These are phyloP conservation scores for Leptoxyphium fumago DNA, from an alignment of 2,329 filamentous ascomycete species.

Conservation along the genomic window DNA sequence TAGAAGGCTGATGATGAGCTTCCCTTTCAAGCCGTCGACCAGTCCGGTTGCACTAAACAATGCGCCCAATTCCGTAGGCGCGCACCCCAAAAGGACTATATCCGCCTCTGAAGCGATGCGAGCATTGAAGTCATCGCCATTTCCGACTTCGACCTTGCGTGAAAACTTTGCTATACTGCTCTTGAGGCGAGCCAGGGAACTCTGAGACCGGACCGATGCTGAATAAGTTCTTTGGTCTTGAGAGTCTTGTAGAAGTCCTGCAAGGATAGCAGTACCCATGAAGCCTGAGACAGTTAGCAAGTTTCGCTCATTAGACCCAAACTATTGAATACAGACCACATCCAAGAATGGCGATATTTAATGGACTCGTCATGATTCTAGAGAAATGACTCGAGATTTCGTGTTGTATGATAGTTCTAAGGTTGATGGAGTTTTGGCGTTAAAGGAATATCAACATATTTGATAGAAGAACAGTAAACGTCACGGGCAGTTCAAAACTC, in stretches of 20 bases:
- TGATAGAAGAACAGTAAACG: no score
- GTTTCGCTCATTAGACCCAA: neutral
- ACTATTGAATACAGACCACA: neutral
- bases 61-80: neutral
- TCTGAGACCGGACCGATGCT: neutral
- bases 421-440: no score
- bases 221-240: neutral
- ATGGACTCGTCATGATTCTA: neutral
- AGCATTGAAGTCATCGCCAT: neutral
- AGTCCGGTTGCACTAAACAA: neutral
- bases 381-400: no score
- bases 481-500: no score
- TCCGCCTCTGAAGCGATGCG: neutral
- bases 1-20: neutral
- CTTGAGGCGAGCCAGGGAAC: neutral
- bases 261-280: neutral
- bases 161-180: neutral
- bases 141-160: neutral
- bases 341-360: neutral
- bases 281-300: neutral
- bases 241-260: neutral
- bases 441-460: no score
- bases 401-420: no score
- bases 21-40: neutral
- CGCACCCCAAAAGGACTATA: neutral